Evolutionary conservation across 225 moss, liverwort and hornwort species (phyloP), one percentile per base, ranked within the genome.

Genomic region (Lunularia cruciata): DNA sequence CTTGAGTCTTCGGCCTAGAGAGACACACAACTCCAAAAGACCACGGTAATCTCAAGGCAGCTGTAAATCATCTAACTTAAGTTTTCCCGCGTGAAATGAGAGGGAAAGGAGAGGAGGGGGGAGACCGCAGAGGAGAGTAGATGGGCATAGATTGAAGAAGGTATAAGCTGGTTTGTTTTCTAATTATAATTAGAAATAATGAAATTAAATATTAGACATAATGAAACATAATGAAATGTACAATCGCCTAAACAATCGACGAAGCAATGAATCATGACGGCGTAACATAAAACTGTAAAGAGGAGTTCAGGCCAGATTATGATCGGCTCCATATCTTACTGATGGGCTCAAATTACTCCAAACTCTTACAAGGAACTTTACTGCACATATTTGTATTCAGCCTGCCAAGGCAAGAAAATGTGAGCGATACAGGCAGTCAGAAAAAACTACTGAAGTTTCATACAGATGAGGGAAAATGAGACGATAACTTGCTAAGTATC

Each of bases 331-430:
- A 53, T 52, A 36, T 54, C 68, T 68, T 36, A 68, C 53, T 35
- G 68, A 68, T 22, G 68, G 68, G 68, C 38, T 53, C 68, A 68
- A 53, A 22, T 33, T 34, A 68, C 68, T 68, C 68, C 68, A 35
- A 53, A 53, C 26, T 68, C 65, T 68, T 68, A 52, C 68, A 68
- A 68, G 47, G 68, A 36, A 32, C 51, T 52, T 37, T 52, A 68
- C 68, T 52, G 68, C 68, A 39, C 63, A 64, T 15, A 67, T 67
- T 34, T 67, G 52, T 31, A 49, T 31, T 67, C 52, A 68, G 68
- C 68, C 68, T 68, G 68, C 68, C 68, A 68, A 52, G 54, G 68
- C 51, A 68, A 68, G 53, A 68, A 35, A 37, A 53, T 25, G 68
- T 68, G 68, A 68, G 68, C 68, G 28, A 52, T 35, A 68, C 34